Conservation (phyloP, 805 yeast species). For the Pichia membranifaciens region DNA sequence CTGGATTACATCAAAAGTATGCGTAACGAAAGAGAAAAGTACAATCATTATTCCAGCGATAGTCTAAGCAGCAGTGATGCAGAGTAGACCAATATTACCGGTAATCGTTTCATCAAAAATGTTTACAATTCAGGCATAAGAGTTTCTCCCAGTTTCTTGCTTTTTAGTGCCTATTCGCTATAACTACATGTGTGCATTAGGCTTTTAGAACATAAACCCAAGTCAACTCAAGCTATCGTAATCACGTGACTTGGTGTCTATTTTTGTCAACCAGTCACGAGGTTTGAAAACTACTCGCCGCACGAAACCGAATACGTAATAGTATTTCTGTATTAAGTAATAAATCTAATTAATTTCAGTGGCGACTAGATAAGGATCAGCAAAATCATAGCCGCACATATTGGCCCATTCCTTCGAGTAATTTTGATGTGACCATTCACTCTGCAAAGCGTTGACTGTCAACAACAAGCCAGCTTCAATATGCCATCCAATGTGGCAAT, state of each 20-base stretch:
- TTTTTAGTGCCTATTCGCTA: too few relatives aligned
- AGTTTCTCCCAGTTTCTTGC: too few relatives aligned
- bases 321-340: too few relatives aligned
- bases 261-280: too few relatives aligned
- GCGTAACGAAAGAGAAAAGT: slow-evolving; percentile 2
- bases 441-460: slow-evolving; percentile 15
- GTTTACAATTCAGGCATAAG: too few relatives aligned
- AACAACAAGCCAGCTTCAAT: slow-evolving; percentile 31
- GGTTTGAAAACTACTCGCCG: too few relatives aligned
- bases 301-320: too few relatives aligned
- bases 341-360: not conserved
- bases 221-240: too few relatives aligned
- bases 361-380: slow-evolving; percentile 5
- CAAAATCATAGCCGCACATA: slow-evolving; percentile 15
- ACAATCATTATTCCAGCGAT: not conserved
- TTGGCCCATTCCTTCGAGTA: slow-evolving; percentile 7
- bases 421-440: slow-evolving; percentile 10
- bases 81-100: not conserved
- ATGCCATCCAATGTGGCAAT: slow-evolving; percentile 96
- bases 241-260: too few relatives aligned
- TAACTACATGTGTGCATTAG: too few relatives aligned
- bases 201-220: too few relatives aligned
- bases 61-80: slow-evolving; percentile 8
- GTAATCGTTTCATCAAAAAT: too few relatives aligned
- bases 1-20: slow-evolving; percentile 7